Conservation (phyloP, 352 stramenopile species). For the Pythium oligandrum region DNA sequence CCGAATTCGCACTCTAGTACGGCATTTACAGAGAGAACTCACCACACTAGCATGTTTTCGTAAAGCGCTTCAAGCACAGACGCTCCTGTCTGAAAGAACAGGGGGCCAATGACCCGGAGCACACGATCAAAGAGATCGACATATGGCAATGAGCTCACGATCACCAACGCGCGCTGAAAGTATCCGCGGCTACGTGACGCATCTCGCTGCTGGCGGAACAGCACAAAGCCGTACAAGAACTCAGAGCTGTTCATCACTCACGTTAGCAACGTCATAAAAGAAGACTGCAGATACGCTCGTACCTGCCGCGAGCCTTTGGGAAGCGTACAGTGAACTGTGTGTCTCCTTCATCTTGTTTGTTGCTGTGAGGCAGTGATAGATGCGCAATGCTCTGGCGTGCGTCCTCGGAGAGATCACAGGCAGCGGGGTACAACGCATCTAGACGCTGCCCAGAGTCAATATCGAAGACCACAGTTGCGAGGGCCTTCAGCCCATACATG, state of each 20-base stretch:
- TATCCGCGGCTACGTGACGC: slow-evolving; percentile 61
- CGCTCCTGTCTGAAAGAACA: slow-evolving; percentile 75
- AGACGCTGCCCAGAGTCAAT: slow-evolving; percentile 73
- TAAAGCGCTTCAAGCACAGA: slow-evolving; percentile 66
- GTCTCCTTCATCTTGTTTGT: slow-evolving; percentile 83
- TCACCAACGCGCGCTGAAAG: slow-evolving; percentile 83
- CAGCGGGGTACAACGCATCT: slow-evolving; percentile 50
- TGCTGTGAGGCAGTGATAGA: slow-evolving; percentile 80
- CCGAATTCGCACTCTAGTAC: slow-evolving; percentile 33
- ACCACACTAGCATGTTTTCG: slow-evolving; percentile 38
- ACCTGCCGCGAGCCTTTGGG: slow-evolving; percentile 31
- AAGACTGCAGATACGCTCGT: background rate
- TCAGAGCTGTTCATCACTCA: slow-evolving; percentile 4
- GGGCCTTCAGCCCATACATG: slow-evolving; percentile 44
- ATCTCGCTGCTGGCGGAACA: slow-evolving; percentile 83
- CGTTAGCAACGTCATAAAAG: background rate
- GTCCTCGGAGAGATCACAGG: slow-evolving; percentile 37
- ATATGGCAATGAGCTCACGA: slow-evolving; percentile 64
- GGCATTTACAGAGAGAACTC: too few species aligned
- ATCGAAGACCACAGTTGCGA: slow-evolving; percentile 80
- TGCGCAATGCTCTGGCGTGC: slow-evolving; percentile 69
- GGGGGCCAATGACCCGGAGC: slow-evolving; percentile 56
- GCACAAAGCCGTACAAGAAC: slow-evolving; percentile 80
- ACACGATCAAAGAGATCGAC: slow-evolving; percentile 78
- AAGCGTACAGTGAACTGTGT: slow-evolving; percentile 83